Conservation (phyloP, 2,329 filamentous ascomycete genomes). For the Aspergillus proliferans region DNA sequence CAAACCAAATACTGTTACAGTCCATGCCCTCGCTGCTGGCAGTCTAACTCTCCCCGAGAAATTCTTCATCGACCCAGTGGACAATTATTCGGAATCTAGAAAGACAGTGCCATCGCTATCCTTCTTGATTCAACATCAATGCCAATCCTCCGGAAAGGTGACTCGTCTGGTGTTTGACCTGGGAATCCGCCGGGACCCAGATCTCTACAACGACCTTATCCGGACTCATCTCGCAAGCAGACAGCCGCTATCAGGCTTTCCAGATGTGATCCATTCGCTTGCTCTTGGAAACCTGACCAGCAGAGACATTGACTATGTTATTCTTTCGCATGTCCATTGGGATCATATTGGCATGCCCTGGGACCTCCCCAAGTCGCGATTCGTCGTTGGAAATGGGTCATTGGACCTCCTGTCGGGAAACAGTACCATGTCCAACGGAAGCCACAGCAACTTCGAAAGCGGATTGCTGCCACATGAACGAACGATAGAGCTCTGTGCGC, state of each 20-base stretch:
- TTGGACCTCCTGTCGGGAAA: slow-evolving; percentile 10
- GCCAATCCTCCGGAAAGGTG: slow-evolving; percentile 5
- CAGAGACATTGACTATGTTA: slow-evolving; percentile 36
- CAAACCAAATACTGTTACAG: background rate
- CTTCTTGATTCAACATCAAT: slow-evolving; percentile 24
- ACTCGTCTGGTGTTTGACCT: slow-evolving; percentile 24
- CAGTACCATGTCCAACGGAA: slow-evolving; percentile 6
- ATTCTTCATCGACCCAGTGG: slow-evolving; percentile 10
- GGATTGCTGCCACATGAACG: slow-evolving; percentile 17
- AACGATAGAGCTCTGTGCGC: slow-evolving; percentile 14
- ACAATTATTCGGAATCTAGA: slow-evolving; percentile 6
- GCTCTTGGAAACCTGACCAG: slow-evolving; percentile 29
- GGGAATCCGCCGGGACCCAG: slow-evolving; percentile 22
- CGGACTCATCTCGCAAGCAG: slow-evolving; percentile 19
- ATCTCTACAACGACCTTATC: slow-evolving; percentile 16
- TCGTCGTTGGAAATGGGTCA: slow-evolving; percentile 32
- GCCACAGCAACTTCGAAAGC: slow-evolving; percentile 20
- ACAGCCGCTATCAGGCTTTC: slow-evolving; percentile 16
- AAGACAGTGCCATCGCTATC: slow-evolving; percentile 24
- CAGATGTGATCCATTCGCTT: slow-evolving; percentile 26
- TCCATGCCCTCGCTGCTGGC: slow-evolving; percentile 32
- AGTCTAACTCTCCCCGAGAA: slow-evolving; percentile 21
- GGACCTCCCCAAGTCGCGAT: slow-evolving; percentile 32
- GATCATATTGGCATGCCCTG: slow-evolving; percentile 38
- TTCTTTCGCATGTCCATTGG: slow-evolving; percentile 40